Conservation (phyloP, 2,329 filamentous ascomycete species). For the Remersonia thermophila region DNA sequence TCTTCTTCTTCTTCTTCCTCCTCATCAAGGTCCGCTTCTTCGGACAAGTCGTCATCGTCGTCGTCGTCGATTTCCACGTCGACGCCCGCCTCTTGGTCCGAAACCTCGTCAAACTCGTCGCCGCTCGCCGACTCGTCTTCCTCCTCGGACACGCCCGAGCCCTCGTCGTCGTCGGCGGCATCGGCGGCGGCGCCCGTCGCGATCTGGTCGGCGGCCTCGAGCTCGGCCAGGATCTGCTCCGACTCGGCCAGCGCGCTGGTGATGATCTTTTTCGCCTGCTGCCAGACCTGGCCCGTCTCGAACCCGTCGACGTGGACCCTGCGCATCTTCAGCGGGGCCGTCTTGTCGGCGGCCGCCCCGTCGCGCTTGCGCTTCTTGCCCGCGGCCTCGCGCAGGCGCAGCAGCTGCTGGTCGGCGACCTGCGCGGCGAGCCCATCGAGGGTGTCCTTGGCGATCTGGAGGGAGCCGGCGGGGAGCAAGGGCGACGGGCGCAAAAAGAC, state of each 20-base stretch:
- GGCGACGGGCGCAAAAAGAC: conserved; percentile 63
- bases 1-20: conserved; percentile 28
- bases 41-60: conserved; percentile 20
- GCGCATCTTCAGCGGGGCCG: conserved; percentile 57
- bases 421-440: conserved; percentile 67
- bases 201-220: conserved; percentile 42
- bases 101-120: conserved; percentile 17
- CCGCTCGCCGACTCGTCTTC: neutral
- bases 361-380: conserved; percentile 60
- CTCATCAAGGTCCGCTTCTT: conserved; percentile 10
- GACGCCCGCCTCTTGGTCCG: conserved; percentile 14
- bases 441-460: conserved; percentile 66
- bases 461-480: conserved; percentile 53
- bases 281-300: conserved; percentile 80
- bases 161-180: no score
- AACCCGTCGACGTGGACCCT: conserved; percentile 82
- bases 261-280: conserved; percentile 79
- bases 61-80: conserved; percentile 24
- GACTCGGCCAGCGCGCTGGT: conserved; percentile 40
- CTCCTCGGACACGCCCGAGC: no score
- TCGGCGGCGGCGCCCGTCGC: conserved; percentile 20
- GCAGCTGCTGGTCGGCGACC: conserved; percentile 55
- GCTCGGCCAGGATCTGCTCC: conserved; percentile 32
- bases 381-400: conserved; percentile 32
- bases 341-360: conserved; percentile 26